Evolutionary conservation across 257 asterid species (phyloP).

Genomic region (Solanum clarkiae): DNA sequence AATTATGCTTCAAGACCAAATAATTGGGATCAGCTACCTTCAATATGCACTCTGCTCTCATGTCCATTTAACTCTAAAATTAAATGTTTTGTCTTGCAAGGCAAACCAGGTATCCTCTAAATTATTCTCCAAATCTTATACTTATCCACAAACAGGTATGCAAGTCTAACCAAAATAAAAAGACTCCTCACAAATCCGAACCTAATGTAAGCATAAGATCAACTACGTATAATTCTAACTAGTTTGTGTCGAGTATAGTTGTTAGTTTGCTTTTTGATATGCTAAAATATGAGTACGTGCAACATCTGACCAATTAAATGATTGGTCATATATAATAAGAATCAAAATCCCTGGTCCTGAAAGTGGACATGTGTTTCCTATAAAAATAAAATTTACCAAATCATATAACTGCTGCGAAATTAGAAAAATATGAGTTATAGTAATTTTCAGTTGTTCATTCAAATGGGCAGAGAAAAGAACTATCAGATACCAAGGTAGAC

Average conservation of each 20-base stretch:
- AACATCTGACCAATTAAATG: background rate
- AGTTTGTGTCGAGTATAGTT: background rate
- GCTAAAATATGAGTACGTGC: background rate
- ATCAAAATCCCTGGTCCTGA: background rate
- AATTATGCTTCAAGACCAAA: background rate
- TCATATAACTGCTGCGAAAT: background rate
- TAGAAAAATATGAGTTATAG: background rate
- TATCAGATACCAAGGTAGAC: background rate
- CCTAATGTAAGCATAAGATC: background rate
- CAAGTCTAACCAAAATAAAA: background rate
- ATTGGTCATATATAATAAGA: background rate
- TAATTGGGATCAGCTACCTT: background rate
- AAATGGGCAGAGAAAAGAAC: background rate
- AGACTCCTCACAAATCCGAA: background rate
- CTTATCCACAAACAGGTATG: background rate
- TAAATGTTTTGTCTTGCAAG: background rate
- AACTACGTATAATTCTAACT: background rate
- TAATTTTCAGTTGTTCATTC: background rate
- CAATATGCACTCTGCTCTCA: background rate
- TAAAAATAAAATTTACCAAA: background rate
- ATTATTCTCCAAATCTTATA: background rate
- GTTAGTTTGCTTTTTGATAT: background rate
- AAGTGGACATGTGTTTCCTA: background rate
- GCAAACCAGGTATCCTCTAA: background rate
- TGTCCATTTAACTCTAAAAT: background rate